Percentiles rank a stretch among this genome's conserved stretches.
phyloP scores from a whole-genome alignment of 176 grass and related monocot species.

The Panicum miliaceum region DNA sequence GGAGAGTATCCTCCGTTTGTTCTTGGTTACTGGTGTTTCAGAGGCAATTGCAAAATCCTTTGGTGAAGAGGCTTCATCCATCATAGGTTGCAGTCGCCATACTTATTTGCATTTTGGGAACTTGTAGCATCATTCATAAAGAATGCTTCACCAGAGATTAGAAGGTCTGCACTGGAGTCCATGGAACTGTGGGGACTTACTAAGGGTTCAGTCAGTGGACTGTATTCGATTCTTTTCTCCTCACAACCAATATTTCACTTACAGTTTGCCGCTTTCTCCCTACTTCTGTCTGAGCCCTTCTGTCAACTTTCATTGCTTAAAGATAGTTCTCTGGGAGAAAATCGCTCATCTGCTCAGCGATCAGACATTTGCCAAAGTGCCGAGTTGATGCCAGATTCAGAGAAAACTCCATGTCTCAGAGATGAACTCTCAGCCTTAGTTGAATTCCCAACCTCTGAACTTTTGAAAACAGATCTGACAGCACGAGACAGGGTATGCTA shows the following conservation, averaged over 20 bases:
- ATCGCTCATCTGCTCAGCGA: constrained; percentile 26
- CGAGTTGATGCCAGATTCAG: constrained; percentile 51
- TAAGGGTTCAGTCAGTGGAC: constrained; percentile 67
- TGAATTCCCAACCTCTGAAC: constrained; percentile 62
- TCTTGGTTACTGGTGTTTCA: constrained; percentile 75
- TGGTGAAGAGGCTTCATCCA: constrained; percentile 61
- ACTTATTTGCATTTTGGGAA: constrained; percentile 74
- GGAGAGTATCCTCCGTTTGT: constrained; percentile 78
- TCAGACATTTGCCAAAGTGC: constrained; percentile 46
- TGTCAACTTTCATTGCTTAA: constrained; percentile 69
- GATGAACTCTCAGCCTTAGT: constrained; percentile 77
- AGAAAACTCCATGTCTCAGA: constrained; percentile 65
- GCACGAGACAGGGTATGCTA: constrained; percentile 64
- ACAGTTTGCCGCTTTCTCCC: constrained; percentile 76
- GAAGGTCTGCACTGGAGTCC: constrained; percentile 74
- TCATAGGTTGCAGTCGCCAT: constrained; percentile 70
- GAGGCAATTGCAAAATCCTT: constrained; percentile 75
- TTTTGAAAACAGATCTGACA: constrained; percentile 73
- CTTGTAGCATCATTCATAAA: constrained; percentile 81
- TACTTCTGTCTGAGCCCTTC: constrained; percentile 83
- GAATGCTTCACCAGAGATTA: constrained; percentile 65
- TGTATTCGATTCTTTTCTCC: constrained; percentile 91
- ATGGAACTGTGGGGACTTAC: constrained; percentile 93
- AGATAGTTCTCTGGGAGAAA: constrained; percentile 49
- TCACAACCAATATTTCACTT: constrained; percentile 69